A percentile compares a stretch with the other conserved stretches of the same genome.
phyloP scores from a whole-genome alignment of 306 rosid species.

The Gastrolobium villosum region DNA sequence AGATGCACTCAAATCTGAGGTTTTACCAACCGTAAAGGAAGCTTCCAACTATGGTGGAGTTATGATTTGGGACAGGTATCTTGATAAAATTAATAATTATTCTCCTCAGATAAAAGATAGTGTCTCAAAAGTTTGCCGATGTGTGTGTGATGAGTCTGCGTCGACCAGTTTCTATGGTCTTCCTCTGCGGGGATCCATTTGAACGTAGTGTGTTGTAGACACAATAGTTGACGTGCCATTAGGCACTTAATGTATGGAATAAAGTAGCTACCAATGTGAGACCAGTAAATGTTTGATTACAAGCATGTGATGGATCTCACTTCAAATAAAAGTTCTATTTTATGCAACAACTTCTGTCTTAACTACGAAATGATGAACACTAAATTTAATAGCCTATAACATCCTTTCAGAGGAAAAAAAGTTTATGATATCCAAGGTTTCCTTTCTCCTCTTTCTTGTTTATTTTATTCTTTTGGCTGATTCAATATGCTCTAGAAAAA shows the following conservation, averaged over 20 bases:
- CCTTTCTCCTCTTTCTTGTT: no score
- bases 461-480: no score
- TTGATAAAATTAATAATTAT: not conserved
- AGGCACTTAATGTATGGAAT: not conserved
- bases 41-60: slow-evolving; percentile 62
- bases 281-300: not conserved
- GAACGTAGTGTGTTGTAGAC: no score
- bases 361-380: no score
- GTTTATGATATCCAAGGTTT: no score
- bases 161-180: not conserved
- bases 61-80: slow-evolving; percentile 54
- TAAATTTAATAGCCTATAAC: no score
- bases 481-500: no score
- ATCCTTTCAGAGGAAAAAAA: no score
- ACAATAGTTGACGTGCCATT: no score
- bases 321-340: not conserved
- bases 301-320: not conserved
- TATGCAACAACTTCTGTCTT: not conserved
- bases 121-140: not conserved
- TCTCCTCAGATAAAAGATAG: not conserved
- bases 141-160: slow-evolving; percentile 7
- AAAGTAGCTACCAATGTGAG: not conserved
- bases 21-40: slow-evolving; percentile 54
- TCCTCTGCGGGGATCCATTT: no score
- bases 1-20: slow-evolving; percentile 42